Conservation (phyloP, 2,329 filamentous ascomycete species). For the Tolypocladium ovalisporum region DNA sequence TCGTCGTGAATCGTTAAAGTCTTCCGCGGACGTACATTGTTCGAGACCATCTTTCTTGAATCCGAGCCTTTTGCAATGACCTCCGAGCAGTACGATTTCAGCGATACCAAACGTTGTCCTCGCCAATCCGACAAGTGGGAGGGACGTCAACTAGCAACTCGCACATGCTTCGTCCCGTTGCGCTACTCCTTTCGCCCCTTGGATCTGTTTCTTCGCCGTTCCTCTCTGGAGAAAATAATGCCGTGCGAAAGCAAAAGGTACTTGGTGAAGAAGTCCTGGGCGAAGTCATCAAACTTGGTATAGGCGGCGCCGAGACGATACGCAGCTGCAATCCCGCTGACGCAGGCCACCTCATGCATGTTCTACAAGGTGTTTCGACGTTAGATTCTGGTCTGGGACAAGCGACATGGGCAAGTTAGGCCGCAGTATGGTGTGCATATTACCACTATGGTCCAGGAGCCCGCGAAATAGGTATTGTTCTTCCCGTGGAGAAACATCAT, state of each 20-base stretch:
- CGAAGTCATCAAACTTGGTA: slow-evolving; percentile 44
- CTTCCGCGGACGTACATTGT: too few relatives aligned
- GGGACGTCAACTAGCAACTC: too few relatives aligned
- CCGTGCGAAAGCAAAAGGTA: slow-evolving; percentile 35
- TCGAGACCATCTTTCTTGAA: too few relatives aligned
- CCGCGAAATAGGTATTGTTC: slow-evolving; percentile 51
- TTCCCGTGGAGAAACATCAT: slow-evolving; percentile 63
- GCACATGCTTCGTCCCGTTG: too few relatives aligned
- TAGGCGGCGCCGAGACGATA: slow-evolving; percentile 58
- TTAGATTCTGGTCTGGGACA: not conserved
- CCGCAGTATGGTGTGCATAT: slow-evolving; percentile 9
- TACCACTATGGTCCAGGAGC: slow-evolving; percentile 59
- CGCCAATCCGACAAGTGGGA: too few relatives aligned
- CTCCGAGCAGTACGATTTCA: too few relatives aligned
- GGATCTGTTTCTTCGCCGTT: slow-evolving; percentile 14
- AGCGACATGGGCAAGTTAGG: not conserved
- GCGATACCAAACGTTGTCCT: too few relatives aligned
- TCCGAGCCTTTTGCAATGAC: too few relatives aligned
- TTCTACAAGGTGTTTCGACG: slow-evolving; percentile 31
- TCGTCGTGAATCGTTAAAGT: not conserved
- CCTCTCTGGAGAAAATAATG: slow-evolving; percentile 23
- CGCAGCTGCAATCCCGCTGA: slow-evolving; percentile 60
- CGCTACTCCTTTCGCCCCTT: not conserved
- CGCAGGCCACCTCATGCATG: slow-evolving; percentile 59
- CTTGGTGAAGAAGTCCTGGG: slow-evolving; percentile 34